Evolutionary conservation across 2,329 filamentous ascomycete species (phyloP), one percentile per base, ranked within the genome.

Genomic region (Penicillium sp.): DNA sequence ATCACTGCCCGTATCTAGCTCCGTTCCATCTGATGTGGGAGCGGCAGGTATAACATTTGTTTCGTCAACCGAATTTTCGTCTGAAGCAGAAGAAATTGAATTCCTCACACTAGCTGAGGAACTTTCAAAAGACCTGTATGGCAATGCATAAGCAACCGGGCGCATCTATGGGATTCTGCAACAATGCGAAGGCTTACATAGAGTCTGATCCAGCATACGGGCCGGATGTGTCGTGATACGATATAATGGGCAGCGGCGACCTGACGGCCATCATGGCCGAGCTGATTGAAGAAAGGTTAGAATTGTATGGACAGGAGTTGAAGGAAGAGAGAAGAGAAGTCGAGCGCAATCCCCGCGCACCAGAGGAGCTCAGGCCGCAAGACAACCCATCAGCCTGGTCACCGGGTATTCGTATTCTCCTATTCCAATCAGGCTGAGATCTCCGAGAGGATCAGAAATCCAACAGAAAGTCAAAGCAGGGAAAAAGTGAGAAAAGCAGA

Each of bases 221-320:
- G 48, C 49, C 57, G 48, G 59, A 46, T n/a, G 63, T 33, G 29
- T 65, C 60, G 27, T 48, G 62, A 54, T 62, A 62, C 19, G 66
- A 58, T 53, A 69, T 59, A 27, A 66, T 59, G 53, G 68, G 62
- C 51, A 67, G 47, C 26, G 68, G 68, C 46, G 68, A 68, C 59
- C 63, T 67, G 46, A 70, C 65, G 53, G 68, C 67, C 66, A 69
- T 66, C 61, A 68, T 68, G 56, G 63, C 63, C 60, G 52, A 59
- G 37, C 49, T 33, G 41, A 19, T 53, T 22, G 54, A 49, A 53
- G 35, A 33, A 46, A 22, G 26, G 24, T 43, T 33, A 29, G 26
- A 43, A 47, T 35, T 24, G 16, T 46, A 33, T 53, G 45, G 50
- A 48, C 22, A 35, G 51, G 22, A 49, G 44, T 48, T 49, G 60